Evolutionary conservation across 2,329 filamentous ascomycete species (phyloP).

Genomic region (Cladosporium sp.): DNA sequence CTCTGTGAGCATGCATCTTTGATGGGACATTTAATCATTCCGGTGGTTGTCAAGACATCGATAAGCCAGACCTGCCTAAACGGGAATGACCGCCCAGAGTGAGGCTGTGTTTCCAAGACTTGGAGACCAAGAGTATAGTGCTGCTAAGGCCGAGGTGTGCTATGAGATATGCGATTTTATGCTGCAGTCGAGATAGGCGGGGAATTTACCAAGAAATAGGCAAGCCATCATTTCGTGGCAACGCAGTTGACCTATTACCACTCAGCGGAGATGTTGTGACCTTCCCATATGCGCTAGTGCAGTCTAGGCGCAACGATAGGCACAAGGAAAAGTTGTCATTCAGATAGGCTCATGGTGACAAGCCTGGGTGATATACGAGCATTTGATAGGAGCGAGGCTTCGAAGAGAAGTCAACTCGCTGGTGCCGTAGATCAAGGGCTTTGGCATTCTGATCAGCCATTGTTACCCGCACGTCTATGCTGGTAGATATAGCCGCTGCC

Average conservation of each 20-base stretch:
- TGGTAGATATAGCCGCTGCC: too few species aligned
- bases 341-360: too few species aligned
- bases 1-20: too few species aligned
- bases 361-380: too few species aligned
- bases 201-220: neutral
- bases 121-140: neutral
- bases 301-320: conserved; percentile 3
- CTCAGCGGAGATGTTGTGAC: neutral
- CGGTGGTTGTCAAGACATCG: conserved; percentile 4
- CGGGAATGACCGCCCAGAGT: conserved; percentile 9
- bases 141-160: conserved; percentile 7
- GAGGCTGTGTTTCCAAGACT: conserved; percentile 2
- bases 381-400: too few species aligned
- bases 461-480: too few species aligned
- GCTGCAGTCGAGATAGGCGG: neutral
- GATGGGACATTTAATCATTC: neutral
- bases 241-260: neutral
- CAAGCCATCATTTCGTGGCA: neutral
- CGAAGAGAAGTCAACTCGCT: too few species aligned
- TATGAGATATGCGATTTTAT: neutral
- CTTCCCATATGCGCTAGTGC: neutral
- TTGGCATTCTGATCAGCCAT: too few species aligned
- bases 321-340: neutral
- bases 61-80: conserved; percentile 10
- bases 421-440: too few species aligned